Evolutionary conservation across 2,329 filamentous ascomycete species (phyloP).

Genomic region (Beauveria medogensis): DNA sequence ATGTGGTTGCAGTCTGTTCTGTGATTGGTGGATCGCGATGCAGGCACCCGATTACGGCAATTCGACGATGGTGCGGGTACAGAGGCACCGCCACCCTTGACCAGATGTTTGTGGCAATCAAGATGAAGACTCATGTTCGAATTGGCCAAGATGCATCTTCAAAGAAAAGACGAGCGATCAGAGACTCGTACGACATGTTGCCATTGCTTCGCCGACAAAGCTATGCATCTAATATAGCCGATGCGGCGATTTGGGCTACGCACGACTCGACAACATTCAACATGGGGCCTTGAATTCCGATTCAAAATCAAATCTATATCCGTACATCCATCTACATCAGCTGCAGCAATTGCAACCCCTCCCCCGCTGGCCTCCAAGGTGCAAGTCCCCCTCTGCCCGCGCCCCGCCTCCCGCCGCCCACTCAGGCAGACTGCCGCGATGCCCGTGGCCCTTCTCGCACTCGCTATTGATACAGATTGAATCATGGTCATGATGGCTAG

Average conservation of each 20-base stretch:
- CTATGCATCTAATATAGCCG: too few relatives aligned
- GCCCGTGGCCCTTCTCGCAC: slow-evolving; percentile 6
- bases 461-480: not conserved
- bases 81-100: too few relatives aligned
- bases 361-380: not conserved
- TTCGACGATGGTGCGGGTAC: not conserved
- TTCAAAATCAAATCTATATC: not conserved
- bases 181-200: too few relatives aligned
- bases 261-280: too few relatives aligned
- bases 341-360: not conserved
- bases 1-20: slow-evolving; percentile 14
- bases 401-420: not conserved
- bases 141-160: too few relatives aligned
- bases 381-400: not conserved
- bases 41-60: slow-evolving; percentile 7
- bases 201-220: too few relatives aligned
- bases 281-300: not conserved
- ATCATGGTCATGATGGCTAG: not conserved
- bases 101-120: too few relatives aligned
- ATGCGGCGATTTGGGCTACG: too few relatives aligned
- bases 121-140: too few relatives aligned
- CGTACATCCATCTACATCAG: not conserved
- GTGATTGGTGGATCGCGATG: slow-evolving; percentile 15
- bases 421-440: slow-evolving; percentile 4
- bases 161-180: too few relatives aligned